Evolutionary conservation across 768 basidiomycete genomes (phyloP), one percentile per base, ranked within the genome.

Genomic region (Lentinus tigrinus): DNA sequence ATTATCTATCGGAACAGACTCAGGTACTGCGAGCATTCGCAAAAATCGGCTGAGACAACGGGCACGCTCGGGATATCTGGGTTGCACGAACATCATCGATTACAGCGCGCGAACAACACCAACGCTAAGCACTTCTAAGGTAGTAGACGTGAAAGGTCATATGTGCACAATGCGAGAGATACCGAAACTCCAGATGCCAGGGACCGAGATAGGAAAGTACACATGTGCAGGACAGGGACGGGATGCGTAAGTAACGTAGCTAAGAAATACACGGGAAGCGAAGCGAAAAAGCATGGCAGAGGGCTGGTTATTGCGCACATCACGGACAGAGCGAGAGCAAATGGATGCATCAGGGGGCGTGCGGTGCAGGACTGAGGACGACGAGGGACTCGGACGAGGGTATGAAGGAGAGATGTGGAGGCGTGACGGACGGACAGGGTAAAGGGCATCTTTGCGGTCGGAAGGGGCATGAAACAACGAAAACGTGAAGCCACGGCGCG

Each of bases 21-120:
- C 23, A 19, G n/a, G n/a, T n/a, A n/a, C n/a, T 44, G 43, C 46
- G 47, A 19, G 8, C 7, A 21, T 17, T 28, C 39, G 31, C 23
- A 47, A 6, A 23, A n/a, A n/a, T n/a, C n/a, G n/a, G n/a, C n/a
- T n/a, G n/a, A n/a, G n/a, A n/a, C 48, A n/a, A 13, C 42, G 39
- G 13, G 40, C 31, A 53, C 37, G 46, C 49, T 47, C 31, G 31
- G 1, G 11, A 31, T 31, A 31, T 31, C 31, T 31, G n/a, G n/a
- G n/a, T n/a, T n/a, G 31, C 31, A 31, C 11, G 46, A 44, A 19
- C 24, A 47, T 28, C 24, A 27, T 26, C 24, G 36, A 61, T 56
- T 61, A 57, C 51, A 54, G 43, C 51, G 47, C 60, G 56, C 57
- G 37, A 26, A 51, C 56, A 57, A 54, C 60, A 8, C 21, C 24